Percentiles rank a stretch among this genome's conserved stretches.
phyloP scores from a whole-genome alignment of 345 rosid species.

The Sisymbrium altissimum region DNA sequence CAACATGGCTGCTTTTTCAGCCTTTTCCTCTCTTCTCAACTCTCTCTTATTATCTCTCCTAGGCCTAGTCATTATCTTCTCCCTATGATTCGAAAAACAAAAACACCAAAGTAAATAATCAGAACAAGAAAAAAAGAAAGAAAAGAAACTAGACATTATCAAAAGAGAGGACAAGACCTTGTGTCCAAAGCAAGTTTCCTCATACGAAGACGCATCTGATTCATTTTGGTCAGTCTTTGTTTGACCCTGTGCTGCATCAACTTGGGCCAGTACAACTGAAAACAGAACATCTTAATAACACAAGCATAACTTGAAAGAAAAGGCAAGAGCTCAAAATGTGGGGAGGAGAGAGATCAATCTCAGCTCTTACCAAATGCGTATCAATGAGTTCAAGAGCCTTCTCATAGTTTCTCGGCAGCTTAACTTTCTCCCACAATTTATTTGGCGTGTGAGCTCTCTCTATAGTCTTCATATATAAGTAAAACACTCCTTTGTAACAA shows the following conservation, averaged over 20 bases:
- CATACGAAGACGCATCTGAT: conserved; percentile 98
- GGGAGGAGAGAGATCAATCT: background rate
- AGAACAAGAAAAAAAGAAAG: background rate
- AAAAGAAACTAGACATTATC: background rate
- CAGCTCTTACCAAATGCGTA: conserved; percentile 70
- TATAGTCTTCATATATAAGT: conserved; percentile 85
- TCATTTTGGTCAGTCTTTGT: conserved; percentile 93
- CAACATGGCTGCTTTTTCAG: conserved; percentile 71
- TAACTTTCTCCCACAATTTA: conserved; percentile 87
- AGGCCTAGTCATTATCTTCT: conserved; percentile 64
- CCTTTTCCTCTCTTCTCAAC: conserved; percentile 82
- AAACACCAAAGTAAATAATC: background rate
- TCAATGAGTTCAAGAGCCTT: conserved; percentile 85
- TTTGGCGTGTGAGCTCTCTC: conserved; percentile 94
- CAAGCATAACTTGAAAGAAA: too few relatives aligned
- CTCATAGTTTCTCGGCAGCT: conserved; percentile 80
- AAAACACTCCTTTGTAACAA: conserved; percentile 92
- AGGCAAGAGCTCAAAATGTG: too few relatives aligned
- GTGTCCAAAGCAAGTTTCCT: conserved; percentile 82
- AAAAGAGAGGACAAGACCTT: conserved; percentile 42
- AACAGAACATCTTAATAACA: background rate
- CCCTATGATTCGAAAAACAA: conserved; percentile 38
- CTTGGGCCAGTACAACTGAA: conserved; percentile 89
- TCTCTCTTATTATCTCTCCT: conserved; percentile 67
- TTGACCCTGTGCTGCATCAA: conserved; percentile 79